These are phyloP conservation scores for Gautieria morchelliformis DNA, from an alignment of 768 basidiomycete species.

Conservation along the genomic window DNA sequence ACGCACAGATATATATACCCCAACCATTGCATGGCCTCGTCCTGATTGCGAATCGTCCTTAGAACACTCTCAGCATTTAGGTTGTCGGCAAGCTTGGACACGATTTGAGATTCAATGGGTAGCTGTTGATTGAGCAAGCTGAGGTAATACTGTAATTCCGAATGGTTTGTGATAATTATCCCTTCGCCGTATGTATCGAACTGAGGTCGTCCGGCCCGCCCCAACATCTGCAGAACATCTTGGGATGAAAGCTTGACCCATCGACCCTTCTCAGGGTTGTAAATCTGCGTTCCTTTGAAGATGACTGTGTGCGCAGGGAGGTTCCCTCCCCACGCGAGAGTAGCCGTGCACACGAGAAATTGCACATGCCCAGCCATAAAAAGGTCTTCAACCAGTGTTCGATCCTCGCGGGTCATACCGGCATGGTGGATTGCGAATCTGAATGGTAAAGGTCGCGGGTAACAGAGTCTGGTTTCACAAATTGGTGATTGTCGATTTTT, in stretches of 20 bases:
- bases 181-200: slow-evolving; percentile 97
- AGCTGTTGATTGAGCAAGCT: slow-evolving; percentile 94
- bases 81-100: slow-evolving; percentile 87
- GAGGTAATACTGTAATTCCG: slow-evolving; percentile 94
- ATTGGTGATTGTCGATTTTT: slow-evolving; percentile 93
- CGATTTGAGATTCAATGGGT: slow-evolving; percentile 94
- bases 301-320: slow-evolving; percentile 95
- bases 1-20: slow-evolving; percentile 88
- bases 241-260: slow-evolving; percentile 95
- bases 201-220: slow-evolving; percentile 93
- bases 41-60: slow-evolving; percentile 87
- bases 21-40: slow-evolving; percentile 96
- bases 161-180: slow-evolving; percentile 96
- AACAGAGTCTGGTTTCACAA: slow-evolving; percentile 88
- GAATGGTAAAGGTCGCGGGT: slow-evolving; percentile 89
- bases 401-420: slow-evolving; percentile 88
- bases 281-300: slow-evolving; percentile 99
- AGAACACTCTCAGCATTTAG: slow-evolving; percentile 95
- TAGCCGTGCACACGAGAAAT: slow-evolving; percentile 94
- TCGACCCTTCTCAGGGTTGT: slow-evolving; percentile 96
- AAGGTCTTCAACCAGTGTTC: slow-evolving; percentile 86
- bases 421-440: slow-evolving; percentile 98
- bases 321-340: slow-evolving; percentile 99
- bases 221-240: slow-evolving; percentile 98
- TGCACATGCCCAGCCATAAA: slow-evolving; percentile 89